These are phyloP conservation scores for Atractiella rhizophila DNA, from an alignment of 768 basidiomycete genomes.

Conservation along the genomic window DNA sequence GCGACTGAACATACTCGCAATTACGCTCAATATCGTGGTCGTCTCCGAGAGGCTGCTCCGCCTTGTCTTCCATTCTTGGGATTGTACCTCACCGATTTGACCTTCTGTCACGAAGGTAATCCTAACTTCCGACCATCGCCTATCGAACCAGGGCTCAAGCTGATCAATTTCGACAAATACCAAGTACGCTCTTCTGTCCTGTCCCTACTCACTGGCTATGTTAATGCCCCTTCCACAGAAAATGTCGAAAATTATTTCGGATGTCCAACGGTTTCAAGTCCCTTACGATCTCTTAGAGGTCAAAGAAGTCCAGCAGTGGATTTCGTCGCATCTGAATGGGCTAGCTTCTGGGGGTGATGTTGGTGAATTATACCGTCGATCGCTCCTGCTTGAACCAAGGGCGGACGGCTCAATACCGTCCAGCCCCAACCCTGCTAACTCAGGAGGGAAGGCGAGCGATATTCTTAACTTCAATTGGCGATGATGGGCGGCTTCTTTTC, in stretches of 20 bases:
- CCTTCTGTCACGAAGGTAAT: constrained; percentile 88
- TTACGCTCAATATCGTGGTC: constrained; percentile 69
- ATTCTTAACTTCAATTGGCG: too few relatives aligned
- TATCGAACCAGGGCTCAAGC: constrained; percentile 40
- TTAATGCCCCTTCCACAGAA: constrained; percentile 5
- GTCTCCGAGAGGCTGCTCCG: constrained; percentile 60
- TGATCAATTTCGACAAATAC: constrained; percentile 93
- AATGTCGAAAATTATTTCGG: constrained; percentile 22
- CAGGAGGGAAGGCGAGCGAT: too few relatives aligned
- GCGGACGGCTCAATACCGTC: too few relatives aligned
- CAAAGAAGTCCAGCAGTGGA: constrained; percentile 66
- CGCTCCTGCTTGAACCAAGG: too few relatives aligned
- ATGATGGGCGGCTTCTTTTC: too few relatives aligned
- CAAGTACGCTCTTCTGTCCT: constrained; percentile 67
- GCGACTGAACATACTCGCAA: constrained; percentile 78
- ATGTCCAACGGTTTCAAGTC: constrained; percentile 79
- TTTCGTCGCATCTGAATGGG: too few relatives aligned
- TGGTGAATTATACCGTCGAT: too few relatives aligned
- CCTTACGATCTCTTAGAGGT: constrained; percentile 68
- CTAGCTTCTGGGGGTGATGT: too few relatives aligned
- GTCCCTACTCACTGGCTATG: constrained; percentile 31
- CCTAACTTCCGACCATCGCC: constrained; percentile 61
- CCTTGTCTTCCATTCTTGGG: constrained; percentile 92
- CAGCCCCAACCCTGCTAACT: too few relatives aligned
- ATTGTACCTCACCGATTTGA: constrained; percentile 68